Evolutionary conservation across 352 stramenopile species (phyloP), one percentile per base, ranked within the genome.

Genomic region (Globisporangium paddicum): DNA sequence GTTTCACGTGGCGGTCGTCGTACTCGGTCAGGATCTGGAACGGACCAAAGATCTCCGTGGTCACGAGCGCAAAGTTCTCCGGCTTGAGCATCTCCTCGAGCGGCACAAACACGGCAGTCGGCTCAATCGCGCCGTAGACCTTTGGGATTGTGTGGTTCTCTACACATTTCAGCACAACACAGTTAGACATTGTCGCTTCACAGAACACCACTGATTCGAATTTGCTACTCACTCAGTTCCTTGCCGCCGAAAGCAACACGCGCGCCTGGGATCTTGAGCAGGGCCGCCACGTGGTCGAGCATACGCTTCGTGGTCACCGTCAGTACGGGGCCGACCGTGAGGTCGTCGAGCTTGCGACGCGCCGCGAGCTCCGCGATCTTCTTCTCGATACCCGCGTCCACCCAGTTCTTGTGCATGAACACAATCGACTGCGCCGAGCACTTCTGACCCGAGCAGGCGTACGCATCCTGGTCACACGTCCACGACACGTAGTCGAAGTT

Each of bases 381-480:
- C 38, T 97, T 89, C 50, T 98, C 76, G 46, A 99, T 69, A 48
- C 94, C 96, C 48, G 84, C 82, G 8, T 89, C 65, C 48, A 66
- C 58, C 96, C 96, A 99, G 78, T 98, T 98, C 67, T 98, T 94
- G 79, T 99, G 97, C 72, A 98, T 91, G 77, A 99, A 99, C 30
- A 99, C 76, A 58, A 99, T 98, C 47, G 95, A 99, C 75, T 99
- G 93, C 10, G 97, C 97, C 18, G 93, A 98, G 79, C 97, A 99
- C 84, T 99, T 99, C 74, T 99, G 97, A 37, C 96, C 97, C n/a
- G 86, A 96, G 67, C 84, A 98, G 23, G 96, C 97, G 68, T 99
- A 99, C 9, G 97, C 96, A 74, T 99, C 97, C 86, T 99, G 97
- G 74, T 99, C 97, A 52, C 89, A 98, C 64, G 96, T 96, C 91